A percentile compares a stretch with the other conserved stretches of the same genome.
These are phyloP conservation scores for Phtheirospermum japonicum DNA, from an alignment of 257 asterid genomes.

Conservation along the genomic window DNA sequence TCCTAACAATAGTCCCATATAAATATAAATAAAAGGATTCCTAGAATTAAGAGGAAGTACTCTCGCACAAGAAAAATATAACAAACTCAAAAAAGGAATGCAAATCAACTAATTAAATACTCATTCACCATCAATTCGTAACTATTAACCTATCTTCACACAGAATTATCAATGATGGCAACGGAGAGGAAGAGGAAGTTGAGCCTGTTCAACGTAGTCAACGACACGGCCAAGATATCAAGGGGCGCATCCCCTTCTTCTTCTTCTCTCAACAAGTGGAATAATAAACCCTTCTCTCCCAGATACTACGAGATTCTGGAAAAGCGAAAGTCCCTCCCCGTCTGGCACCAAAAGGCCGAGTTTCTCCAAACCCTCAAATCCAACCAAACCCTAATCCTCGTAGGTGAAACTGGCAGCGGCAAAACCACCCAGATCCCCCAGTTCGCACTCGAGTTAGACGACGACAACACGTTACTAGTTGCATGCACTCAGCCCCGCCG, in stretches of 20 bases:
- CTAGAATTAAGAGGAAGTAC: too few relatives aligned
- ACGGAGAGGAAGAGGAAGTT: conserved; percentile 97
- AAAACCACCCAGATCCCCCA: conserved; percentile 99
- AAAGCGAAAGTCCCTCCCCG: conserved; percentile 86
- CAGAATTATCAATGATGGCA: too few relatives aligned
- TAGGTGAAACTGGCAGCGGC: conserved; percentile 98
- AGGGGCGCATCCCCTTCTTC: conserved; percentile 32
- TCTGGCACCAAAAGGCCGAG: conserved; percentile 96
- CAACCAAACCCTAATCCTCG: conserved; percentile 77
- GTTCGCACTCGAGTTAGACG: conserved; percentile 72
- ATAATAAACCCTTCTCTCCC: conserved; percentile 62
- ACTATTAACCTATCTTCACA: too few relatives aligned
- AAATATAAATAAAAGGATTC: too few relatives aligned
- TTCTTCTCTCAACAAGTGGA: conserved; percentile 60
- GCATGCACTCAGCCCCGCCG: conserved; percentile 98
- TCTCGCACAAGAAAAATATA: too few relatives aligned
- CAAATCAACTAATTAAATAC: too few relatives aligned
- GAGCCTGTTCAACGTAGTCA: conserved; percentile 90
- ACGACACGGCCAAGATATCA: conserved; percentile 59
- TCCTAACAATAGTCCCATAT: too few relatives aligned
- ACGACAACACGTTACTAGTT: conserved; percentile 76
- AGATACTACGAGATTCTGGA: conserved; percentile 78
- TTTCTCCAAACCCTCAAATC: conserved; percentile 61
- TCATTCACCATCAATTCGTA: too few relatives aligned
- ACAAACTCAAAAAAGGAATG: too few relatives aligned